phyloP scores from a whole-genome alignment of 345 rosid genomes.

The Populus tremula region DNA sequence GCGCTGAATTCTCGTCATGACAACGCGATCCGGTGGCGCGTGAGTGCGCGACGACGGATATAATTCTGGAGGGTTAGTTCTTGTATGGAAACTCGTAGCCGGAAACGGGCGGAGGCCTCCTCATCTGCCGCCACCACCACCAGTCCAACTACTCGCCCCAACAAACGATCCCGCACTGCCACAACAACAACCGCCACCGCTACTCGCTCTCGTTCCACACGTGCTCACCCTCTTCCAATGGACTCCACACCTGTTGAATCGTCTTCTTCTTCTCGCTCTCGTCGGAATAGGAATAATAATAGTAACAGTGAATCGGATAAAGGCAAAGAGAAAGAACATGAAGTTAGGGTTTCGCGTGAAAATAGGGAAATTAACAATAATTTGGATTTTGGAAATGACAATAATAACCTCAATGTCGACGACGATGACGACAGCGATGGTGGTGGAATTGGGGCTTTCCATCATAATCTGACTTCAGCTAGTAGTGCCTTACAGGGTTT shows the following conservation, averaged over 20 bases:
- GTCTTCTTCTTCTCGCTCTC: conserved; percentile 72
- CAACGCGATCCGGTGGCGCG: conserved; percentile 49
- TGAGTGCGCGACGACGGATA: conserved; percentile 45
- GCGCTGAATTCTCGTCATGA: conserved; percentile 22
- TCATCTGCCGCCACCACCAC: conserved; percentile 87
- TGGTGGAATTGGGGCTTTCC: conserved; percentile 64
- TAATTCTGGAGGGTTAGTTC: conserved; percentile 45
- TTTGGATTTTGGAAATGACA: conserved; percentile 47
- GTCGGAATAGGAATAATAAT: conserved; percentile 42
- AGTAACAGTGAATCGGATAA: conserved; percentile 46
- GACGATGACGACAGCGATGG: conserved; percentile 91
- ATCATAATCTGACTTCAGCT: conserved; percentile 86
- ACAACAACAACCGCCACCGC: conserved; percentile 22
- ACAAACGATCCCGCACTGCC: conserved; percentile 66
- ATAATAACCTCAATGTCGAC: conserved; percentile 42
- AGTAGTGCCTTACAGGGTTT: conserved; percentile 95
- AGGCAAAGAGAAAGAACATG: conserved; percentile 95
- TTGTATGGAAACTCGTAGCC: conserved; percentile 99
- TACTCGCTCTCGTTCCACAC: conserved; percentile 48
- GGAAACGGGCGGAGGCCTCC: conserved; percentile 99
- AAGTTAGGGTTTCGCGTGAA: conserved; percentile 49
- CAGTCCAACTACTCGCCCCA: conserved; percentile 72
- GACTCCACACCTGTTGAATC: conserved; percentile 64
- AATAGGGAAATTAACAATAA: conserved; percentile 45
- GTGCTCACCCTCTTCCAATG: conserved; percentile 49